These are phyloP conservation scores for Eucalyptus erythrocorys DNA, from an alignment of 345 rosid species.

Conservation along the genomic window DNA sequence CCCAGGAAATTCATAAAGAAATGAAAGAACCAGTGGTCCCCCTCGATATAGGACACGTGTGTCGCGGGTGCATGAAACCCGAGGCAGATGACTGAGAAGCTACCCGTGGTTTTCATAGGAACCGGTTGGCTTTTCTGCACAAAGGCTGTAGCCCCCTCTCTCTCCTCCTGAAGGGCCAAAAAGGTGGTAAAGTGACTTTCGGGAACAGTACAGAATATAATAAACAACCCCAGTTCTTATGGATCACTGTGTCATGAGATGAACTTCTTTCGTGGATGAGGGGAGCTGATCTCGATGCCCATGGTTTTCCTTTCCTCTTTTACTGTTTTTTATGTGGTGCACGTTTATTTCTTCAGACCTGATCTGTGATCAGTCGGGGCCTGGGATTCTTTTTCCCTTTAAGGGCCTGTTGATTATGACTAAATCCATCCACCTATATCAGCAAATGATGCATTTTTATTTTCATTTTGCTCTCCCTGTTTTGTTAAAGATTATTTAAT, in stretches of 20 bases:
- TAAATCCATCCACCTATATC: neutral
- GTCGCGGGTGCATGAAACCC: neutral
- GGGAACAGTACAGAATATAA: neutral
- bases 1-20: neutral
- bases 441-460: neutral
- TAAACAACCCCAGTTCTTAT: neutral
- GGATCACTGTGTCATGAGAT: neutral
- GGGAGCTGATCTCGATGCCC: neutral
- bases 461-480: neutral
- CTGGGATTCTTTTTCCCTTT: neutral
- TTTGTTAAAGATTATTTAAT: neutral
- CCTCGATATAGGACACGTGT: neutral
- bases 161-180: neutral
- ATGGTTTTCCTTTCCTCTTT: neutral
- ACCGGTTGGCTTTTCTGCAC: neutral
- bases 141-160: neutral
- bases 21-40: neutral
- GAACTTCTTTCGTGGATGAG: neutral
- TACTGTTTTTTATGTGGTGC: neutral
- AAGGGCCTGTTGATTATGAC: neutral
- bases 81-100: neutral
- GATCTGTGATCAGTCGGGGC: neutral
- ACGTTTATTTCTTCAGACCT: neutral
- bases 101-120: neutral
- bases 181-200: neutral